Conservation (phyloP, 768 basidiomycete species). For the Steccherinum ochraceum region DNA sequence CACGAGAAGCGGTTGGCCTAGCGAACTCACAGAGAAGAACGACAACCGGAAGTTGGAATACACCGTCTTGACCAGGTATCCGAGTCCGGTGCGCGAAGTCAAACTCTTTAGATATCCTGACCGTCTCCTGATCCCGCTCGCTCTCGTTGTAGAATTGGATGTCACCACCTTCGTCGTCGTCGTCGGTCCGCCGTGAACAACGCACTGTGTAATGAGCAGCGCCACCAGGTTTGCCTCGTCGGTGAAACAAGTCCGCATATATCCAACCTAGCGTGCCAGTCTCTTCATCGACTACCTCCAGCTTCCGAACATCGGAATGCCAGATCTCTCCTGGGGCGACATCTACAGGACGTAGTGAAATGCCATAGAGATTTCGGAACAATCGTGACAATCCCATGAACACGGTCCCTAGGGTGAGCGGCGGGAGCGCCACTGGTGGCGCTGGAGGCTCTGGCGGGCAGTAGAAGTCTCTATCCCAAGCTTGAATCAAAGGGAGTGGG, state of each 20-base stretch:
- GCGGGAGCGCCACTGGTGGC: slow-evolving; percentile 65
- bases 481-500: slow-evolving; percentile 61
- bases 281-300: slow-evolving; percentile 89
- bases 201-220: slow-evolving; percentile 98
- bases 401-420: slow-evolving; percentile 83
- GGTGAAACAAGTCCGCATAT: slow-evolving; percentile 86
- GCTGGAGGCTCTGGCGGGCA: slow-evolving; percentile 74
- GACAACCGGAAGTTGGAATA: slow-evolving; percentile 85
- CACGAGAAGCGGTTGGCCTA: slow-evolving; percentile 49
- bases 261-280: slow-evolving; percentile 89
- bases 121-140: slow-evolving; percentile 23
- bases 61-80: slow-evolving; percentile 56
- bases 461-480: slow-evolving; percentile 98
- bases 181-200: slow-evolving; percentile 87
- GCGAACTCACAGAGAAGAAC: slow-evolving; percentile 88
- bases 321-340: slow-evolving; percentile 78
- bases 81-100: slow-evolving; percentile 56
- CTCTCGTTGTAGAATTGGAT: slow-evolving; percentile 29
- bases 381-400: slow-evolving; percentile 89
- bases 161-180: slow-evolving; percentile 79
- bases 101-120: slow-evolving; percentile 49
- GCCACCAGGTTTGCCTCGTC: slow-evolving; percentile 80
- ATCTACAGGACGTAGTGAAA: slow-evolving; percentile 68
- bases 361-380: slow-evolving; percentile 83
- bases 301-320: slow-evolving; percentile 82